Conservation (phyloP, 768 basidiomycete genomes). For the Lepiota venenata region DNA sequence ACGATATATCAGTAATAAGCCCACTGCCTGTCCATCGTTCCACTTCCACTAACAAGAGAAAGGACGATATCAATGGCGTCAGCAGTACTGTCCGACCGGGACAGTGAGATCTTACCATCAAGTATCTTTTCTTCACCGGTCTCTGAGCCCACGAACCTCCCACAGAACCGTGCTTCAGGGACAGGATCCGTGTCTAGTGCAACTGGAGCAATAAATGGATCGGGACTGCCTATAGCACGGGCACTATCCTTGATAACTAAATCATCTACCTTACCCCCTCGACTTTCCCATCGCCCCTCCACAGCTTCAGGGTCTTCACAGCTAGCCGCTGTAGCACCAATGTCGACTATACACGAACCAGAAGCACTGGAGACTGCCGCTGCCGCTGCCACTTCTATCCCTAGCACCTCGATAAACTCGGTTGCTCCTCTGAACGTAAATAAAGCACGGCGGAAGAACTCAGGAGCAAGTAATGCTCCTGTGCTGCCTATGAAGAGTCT, state of each 20-base stretch:
- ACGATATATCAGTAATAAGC: slow-evolving; percentile 7
- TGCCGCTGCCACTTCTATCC: slow-evolving; percentile 5
- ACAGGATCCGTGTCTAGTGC: background rate
- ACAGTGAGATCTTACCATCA: slow-evolving; percentile 14
- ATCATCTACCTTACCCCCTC: background rate
- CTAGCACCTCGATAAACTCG: slow-evolving; percentile 16
- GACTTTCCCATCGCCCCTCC: background rate
- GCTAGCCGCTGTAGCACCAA: background rate
- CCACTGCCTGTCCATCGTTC: slow-evolving; percentile 22
- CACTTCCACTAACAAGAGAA: slow-evolving; percentile 27
- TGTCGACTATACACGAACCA: slow-evolving; percentile 4
- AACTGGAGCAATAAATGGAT: background rate
- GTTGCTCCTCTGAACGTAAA: slow-evolving; percentile 13
- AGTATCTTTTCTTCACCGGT: slow-evolving; percentile 5
- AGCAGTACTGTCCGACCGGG: slow-evolving; percentile 30
- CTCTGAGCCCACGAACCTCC: slow-evolving; percentile 5
- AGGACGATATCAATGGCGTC: slow-evolving; percentile 37
- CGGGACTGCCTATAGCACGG: background rate
- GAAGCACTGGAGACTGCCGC: slow-evolving; percentile 7
- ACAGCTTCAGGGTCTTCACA: slow-evolving; percentile 3
- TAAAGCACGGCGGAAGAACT: slow-evolving; percentile 1
- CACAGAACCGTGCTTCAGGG: background rate
- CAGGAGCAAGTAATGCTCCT: slow-evolving; percentile 14
- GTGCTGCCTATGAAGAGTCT: slow-evolving; percentile 34
- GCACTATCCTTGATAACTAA: background rate